These are phyloP conservation scores for Colletotrichum cereale DNA, from an alignment of 2,329 filamentous ascomycete species.

Conservation along the genomic window DNA sequence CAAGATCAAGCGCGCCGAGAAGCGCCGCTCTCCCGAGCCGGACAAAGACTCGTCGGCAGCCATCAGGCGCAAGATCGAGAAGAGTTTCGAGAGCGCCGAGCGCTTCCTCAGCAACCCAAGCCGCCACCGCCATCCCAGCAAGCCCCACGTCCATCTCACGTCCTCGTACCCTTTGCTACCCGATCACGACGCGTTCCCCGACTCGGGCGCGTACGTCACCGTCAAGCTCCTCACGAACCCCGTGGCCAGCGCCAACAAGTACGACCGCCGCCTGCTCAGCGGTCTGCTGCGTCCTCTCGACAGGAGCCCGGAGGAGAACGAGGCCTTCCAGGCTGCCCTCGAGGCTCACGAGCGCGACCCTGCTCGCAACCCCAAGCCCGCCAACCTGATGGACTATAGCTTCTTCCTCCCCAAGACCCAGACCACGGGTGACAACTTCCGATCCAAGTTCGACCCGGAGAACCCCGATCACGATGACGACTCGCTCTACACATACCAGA, in stretches of 20 bases:
- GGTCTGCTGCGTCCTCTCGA: constrained; percentile 73
- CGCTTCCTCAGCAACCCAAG: constrained; percentile 66
- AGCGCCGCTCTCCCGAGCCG: constrained; percentile 67
- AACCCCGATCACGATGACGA: constrained; percentile 67
- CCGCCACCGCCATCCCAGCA: constrained; percentile 68
- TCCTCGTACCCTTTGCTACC: constrained; percentile 73
- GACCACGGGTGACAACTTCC: constrained; percentile 66
- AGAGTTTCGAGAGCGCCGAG: constrained; percentile 68
- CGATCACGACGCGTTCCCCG: constrained; percentile 76
- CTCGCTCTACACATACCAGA: constrained; percentile 66
- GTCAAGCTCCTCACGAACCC: constrained; percentile 78
- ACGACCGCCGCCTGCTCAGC: constrained; percentile 72
- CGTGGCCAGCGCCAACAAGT: constrained; percentile 63
- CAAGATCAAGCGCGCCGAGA: constrained; percentile 52
- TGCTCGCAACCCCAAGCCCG: constrained; percentile 65
- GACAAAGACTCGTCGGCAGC: constrained; percentile 73
- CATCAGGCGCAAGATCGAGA: constrained; percentile 77
- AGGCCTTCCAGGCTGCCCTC: constrained; percentile 61
- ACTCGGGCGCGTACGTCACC: constrained; percentile 76
- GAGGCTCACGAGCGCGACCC: constrained; percentile 70
- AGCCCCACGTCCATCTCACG: constrained; percentile 59
- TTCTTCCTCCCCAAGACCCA: constrained; percentile 70
- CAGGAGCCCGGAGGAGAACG: constrained; percentile 66
- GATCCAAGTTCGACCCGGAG: constrained; percentile 70
- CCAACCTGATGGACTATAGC: constrained; percentile 73